Evolutionary conservation across 2,329 filamentous ascomycete species (phyloP), one percentile per base, ranked within the genome.

Genomic region (Hypoxylon sp.): DNA sequence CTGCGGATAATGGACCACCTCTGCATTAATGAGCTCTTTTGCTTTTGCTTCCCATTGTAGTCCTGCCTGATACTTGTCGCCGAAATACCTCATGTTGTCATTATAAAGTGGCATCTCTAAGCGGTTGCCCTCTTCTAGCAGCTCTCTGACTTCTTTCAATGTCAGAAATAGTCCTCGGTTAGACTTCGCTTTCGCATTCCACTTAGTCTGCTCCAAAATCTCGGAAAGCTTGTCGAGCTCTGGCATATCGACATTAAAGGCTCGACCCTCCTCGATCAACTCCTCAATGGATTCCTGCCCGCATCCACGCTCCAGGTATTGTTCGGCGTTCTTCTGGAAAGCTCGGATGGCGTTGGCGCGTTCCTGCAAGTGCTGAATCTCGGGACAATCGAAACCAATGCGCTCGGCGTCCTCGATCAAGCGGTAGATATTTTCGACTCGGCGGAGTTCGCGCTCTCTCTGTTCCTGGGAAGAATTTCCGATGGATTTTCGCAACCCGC

Each of bases 21-120:
- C 95, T 7, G 94, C 94, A n/a, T 90, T 88, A 82, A 98, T 97
- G 59, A 99, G 85, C 78, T 99, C 95, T 75, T 92, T 92, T 1
- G 94, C 95, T 80, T 98, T 98, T 53, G 89, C 86, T 82, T 98
- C 96, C 96, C 96, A 99, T 50, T 92, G 85, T 76, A 94, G 89
- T 42, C 95, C 96, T 27, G 91, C 89, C 6, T 87, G 85, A 72
- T 91, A 88, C 78, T 97, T 91, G 30, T 95, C 92, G 66, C 90
- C 89, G 76, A 94, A 93, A 79, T 90, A 90, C 11, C 87, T 83
- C 61, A 98, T 85, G 71, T 95, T 91, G 55, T 95, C 92, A 77
- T 97, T 95, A 73, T 90, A 93, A 1, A 90, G 87, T 0, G 92
- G 89, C 6, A 99, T 92, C 3, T 91, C 91, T 3, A 98, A 85